Evolutionary conservation across 345 rosid species (phyloP), one percentile per base, ranked within the genome.

Genomic region (Arabis alpina): DNA sequence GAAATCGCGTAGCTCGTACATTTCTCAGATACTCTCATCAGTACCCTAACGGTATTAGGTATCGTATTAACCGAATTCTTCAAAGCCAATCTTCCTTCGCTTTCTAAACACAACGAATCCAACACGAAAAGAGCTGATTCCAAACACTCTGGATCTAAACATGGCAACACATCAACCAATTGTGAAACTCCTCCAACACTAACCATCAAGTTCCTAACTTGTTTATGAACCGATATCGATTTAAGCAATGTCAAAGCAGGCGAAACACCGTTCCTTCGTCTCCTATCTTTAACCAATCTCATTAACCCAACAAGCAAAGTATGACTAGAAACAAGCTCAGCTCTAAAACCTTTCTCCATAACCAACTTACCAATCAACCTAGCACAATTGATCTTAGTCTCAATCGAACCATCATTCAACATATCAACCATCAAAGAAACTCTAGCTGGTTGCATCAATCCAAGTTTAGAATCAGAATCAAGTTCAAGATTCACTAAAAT

Each of bases 401-500:
- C 88, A 8, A 79, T 70, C 0, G 84, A 82, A 51, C 94, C 94
- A 70, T 88, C 94, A 63, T 82, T 86, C 79, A 88, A 70, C 76
- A 84, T 83, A 70, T 86, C 91, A 43, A 83, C 86, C 80, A 88
- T 72, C 69, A 86, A 68, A 0, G 91, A 84, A 68, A 86, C 62
- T 71, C 77, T 88, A 0, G 91, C 83, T 1, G 94, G 94, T 54
- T 88, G 88, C 84, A 77, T 82, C 34, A 88, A 82, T 59, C 80
- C 85, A 28, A 66, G 45, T 55, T 72, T 83, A 15, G 88, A 74
- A 19, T 80, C 80, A 5, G 80, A 80, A 83, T 84, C 88, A 67
- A 88, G 88, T 8, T 78, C 76, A 75, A 86, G 82, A 80, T 77
- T 83, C 37, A 88, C 89, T 11, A 88, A 91, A 79, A 88, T 83